Evolutionary conservation across 2,329 filamentous ascomycete genomes (phyloP), one percentile per base, ranked within the genome.

Genomic region (Trichophyton rubrum): DNA sequence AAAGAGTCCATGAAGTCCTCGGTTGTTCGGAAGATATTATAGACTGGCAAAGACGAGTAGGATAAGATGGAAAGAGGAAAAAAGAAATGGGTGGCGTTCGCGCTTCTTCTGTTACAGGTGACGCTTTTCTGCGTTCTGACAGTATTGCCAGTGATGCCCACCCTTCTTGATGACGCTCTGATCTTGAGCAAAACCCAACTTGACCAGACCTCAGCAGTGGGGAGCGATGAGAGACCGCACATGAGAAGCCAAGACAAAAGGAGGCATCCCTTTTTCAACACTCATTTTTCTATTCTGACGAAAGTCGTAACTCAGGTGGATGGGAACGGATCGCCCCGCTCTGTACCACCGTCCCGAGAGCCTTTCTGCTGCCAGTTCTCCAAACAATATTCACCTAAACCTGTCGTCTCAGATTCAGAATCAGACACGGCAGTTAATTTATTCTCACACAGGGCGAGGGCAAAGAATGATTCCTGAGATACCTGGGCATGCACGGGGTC

Each of bases 381-480:
- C 49, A 11, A 11, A 38, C 8, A 38, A 30, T 30, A 30, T 7
- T 30, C 27, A 53, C 22, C 6, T 7, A 22, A 15, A 30, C 49
- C 24, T 11, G 49, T 24, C 49, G 49, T 53, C 49, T 53, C 49
- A 47, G 43, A 47, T 22, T 53, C 49, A 53, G 49, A 33, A 53
- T 53, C 49, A 53, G 27, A 33, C 22, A 53, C 27, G 49, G 49
- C 49, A 53, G 49, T 53, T 53, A 53, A 53, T 53, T 53, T 53
- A 53, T 30, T 47, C 22, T 53, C 22, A 33, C 27, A 53, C 22
- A 33, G 49, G 15, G 45, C 11, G 45, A 27, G 45, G 17, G 45
- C 20, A 27, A 53, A 30, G 27, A 53, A 27, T 17, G 49, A 53
- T 53, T 30, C 40, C 40, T 43, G 40, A 43, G 20, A 43, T 43